Evolutionary conservation across 163 green algal species (phyloP).

Genomic region (Volvox carteri): DNA sequence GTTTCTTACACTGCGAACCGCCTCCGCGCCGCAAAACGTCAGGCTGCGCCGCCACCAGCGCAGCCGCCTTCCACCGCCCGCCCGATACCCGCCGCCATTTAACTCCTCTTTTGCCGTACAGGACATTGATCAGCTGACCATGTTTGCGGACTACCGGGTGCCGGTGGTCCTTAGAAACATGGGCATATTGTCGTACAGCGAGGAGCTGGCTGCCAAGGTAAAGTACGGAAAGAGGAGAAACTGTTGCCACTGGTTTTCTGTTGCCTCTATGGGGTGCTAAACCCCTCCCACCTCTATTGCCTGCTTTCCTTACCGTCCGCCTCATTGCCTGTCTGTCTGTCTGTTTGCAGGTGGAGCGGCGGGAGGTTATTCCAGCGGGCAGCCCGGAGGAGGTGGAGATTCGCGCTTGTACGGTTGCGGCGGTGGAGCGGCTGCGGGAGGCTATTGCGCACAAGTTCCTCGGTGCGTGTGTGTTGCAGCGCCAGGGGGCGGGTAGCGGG

Average conservation of each 20-base stretch:
- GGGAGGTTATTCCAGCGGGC: conserved; percentile 49
- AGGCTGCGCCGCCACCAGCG: no score
- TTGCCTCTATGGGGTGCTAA: no score
- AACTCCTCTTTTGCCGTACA: neutral
- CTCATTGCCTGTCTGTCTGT: no score
- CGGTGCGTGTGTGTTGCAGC: conserved; percentile 27
- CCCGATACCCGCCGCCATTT: no score
- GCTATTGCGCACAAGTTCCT: conserved; percentile 50
- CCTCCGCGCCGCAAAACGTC: no score
- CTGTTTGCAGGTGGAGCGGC: conserved; percentile 62
- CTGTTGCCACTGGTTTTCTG: no score
- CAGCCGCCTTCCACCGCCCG: no score
- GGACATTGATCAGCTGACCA: conserved; percentile 92
- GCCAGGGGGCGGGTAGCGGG: neutral
- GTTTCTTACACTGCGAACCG: no score
- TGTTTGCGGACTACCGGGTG: conserved; percentile 95
- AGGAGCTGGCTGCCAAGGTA: conserved; percentile 66
- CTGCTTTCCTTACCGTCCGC: no score
- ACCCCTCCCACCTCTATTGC: no score
- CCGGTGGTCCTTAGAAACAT: conserved; percentile 84
- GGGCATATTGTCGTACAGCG: conserved; percentile 82
- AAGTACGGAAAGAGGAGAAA: no score
- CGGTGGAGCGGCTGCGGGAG: conserved; percentile 64
- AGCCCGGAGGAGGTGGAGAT: conserved; percentile 85
- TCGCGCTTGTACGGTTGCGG: conserved; percentile 76